phyloP scores from a whole-genome alignment of 73 alveolate genomes.

The Paramecium biaurelia region DNA sequence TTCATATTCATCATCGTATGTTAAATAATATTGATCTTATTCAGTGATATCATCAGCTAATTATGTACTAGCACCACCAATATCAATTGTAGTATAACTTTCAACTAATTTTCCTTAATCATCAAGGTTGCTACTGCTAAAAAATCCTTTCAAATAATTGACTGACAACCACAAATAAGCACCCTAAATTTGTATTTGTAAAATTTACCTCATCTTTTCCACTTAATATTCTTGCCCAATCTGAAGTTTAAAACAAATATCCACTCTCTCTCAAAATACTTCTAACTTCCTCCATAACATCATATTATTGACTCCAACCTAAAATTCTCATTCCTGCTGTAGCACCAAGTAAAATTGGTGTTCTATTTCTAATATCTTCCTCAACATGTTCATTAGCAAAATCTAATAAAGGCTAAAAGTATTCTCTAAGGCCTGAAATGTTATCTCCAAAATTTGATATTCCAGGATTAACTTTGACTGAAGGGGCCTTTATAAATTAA shows the following conservation, averaged over 20 bases:
- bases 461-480: slow-evolving; percentile 29
- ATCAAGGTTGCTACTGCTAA: neutral
- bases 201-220: slow-evolving; percentile 50
- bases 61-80: slow-evolving; percentile 64
- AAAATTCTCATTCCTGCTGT: slow-evolving; percentile 66
- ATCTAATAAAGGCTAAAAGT: neutral
- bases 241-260: neutral
- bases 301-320: neutral
- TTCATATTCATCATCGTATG: neutral
- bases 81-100: slow-evolving; percentile 11
- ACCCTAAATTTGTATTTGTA: neutral
- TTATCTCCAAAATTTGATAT: slow-evolving; percentile 39
- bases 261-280: neutral
- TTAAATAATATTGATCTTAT: neutral
- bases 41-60: neutral
- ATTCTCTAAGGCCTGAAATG: neutral
- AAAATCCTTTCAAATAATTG: slow-evolving; percentile 12
- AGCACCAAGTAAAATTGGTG: slow-evolving; percentile 63
- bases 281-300: slow-evolving; percentile 13
- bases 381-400: slow-evolving; percentile 5
- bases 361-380: neutral
- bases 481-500: neutral
- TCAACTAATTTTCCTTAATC: neutral
- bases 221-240: slow-evolving; percentile 56
- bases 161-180: slow-evolving; percentile 57